A percentile compares a stretch with the other conserved stretches of the same genome.
These are phyloP conservation scores for Plenodomus tracheiphilus DNA, from an alignment of 2,329 filamentous ascomycete genomes.

Conservation along the genomic window DNA sequence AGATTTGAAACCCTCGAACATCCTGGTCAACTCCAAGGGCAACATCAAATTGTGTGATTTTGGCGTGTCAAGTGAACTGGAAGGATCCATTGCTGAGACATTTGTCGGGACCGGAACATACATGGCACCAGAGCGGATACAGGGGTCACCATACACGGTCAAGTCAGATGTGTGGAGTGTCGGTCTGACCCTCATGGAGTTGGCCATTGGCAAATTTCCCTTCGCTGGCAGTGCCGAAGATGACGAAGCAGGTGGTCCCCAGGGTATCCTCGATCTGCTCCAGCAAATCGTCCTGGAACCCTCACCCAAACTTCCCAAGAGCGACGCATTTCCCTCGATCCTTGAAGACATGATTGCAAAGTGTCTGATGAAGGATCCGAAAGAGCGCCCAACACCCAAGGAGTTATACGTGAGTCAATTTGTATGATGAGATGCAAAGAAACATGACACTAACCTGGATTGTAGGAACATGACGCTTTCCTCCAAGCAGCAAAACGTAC, in stretches of 20 bases:
- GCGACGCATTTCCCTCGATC: conserved; percentile 93
- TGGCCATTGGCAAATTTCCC: conserved; percentile 96
- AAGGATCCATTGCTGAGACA: conserved; percentile 97
- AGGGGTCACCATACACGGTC: conserved; percentile 94
- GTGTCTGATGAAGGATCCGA: conserved; percentile 87
- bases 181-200: conserved; percentile 90
- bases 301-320: conserved; percentile 90
- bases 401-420: conserved; percentile 77
- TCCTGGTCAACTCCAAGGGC: conserved; percentile 90
- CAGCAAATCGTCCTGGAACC: conserved; percentile 98
- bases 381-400: conserved; percentile 85
- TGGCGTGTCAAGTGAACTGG: conserved; percentile 95
- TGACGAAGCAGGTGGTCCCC: conserved; percentile 70
- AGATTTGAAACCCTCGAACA: conserved; percentile 98
- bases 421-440: not conserved
- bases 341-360: conserved; percentile 97
- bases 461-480: conserved; percentile 86
- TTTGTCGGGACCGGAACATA: conserved; percentile 99
- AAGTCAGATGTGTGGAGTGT: conserved; percentile 99
- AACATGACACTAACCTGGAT: conserved; percentile 14
- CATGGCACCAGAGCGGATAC: conserved; percentile 98
- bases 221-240: conserved; percentile 83
- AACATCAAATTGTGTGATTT: conserved; percentile 98
- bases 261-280: conserved; percentile 91
- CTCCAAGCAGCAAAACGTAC: conserved; percentile 95